Conservation (phyloP, 2,329 filamentous ascomycete genomes). For the Dendrostoma leiphaemia region DNA sequence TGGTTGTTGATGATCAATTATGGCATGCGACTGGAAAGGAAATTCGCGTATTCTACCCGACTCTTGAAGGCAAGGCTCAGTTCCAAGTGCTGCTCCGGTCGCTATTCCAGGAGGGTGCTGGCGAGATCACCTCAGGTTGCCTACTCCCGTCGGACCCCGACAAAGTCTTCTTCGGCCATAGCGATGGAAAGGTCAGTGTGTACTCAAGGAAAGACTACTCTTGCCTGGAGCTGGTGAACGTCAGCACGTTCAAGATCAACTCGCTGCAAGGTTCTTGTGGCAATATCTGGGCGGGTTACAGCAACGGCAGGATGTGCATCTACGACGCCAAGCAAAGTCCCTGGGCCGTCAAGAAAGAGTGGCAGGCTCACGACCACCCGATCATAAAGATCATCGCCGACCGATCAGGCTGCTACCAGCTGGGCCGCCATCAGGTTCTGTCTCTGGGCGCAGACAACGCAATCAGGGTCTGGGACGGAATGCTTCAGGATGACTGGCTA, state of each 20-base stretch:
- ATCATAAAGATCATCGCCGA: slow-evolving; percentile 78
- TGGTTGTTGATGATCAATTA: slow-evolving; percentile 78
- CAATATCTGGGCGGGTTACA: slow-evolving; percentile 90
- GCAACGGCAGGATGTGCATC: slow-evolving; percentile 88
- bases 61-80: slow-evolving; percentile 61
- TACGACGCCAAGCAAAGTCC: slow-evolving; percentile 83
- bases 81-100: slow-evolving; percentile 76
- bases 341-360: slow-evolving; percentile 91
- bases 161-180: slow-evolving; percentile 85
- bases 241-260: slow-evolving; percentile 95
- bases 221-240: slow-evolving; percentile 76
- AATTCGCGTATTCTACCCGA: slow-evolving; percentile 78
- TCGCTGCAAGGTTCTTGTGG: slow-evolving; percentile 77
- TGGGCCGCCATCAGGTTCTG: slow-evolving; percentile 80
- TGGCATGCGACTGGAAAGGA: slow-evolving; percentile 90
- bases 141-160: slow-evolving; percentile 72
- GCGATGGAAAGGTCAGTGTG: slow-evolving; percentile 91
- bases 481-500: slow-evolving; percentile 93
- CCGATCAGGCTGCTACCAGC: slow-evolving; percentile 76
- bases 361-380: slow-evolving; percentile 84
- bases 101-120: slow-evolving; percentile 68
- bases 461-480: slow-evolving; percentile 85
- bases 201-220: slow-evolving; percentile 77
- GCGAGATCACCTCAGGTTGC: slow-evolving; percentile 84
- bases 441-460: slow-evolving; percentile 86